Base-by-base conservation (phyloP, 169 alveolate genomes). In the Blepharisma undulans region DNA sequence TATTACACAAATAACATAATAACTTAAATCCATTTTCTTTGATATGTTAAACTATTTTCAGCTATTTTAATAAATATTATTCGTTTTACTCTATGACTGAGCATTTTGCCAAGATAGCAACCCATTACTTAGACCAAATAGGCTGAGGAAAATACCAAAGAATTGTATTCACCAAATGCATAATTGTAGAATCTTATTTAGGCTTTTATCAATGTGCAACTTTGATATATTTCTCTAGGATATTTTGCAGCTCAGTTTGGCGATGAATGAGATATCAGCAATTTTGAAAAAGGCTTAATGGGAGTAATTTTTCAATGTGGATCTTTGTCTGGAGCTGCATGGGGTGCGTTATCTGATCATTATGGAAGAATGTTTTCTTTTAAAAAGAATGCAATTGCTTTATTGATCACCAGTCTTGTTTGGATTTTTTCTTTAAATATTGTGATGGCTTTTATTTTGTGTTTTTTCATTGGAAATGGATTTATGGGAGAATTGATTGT, bases 351-450 rank as follows among this genome's bases (percentile, higher is more conserved):
- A 16, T 18, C 76, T 22, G 90, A 85, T 60, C 12, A 22, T 6
- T 66, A 85, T 30, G 79, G 84, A 19, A 22, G 90, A 29, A 85
- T 85, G 90, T 6, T 60, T n/a, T 85, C 90, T 61, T 85, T 85
- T 71, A 85, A 85, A 71, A 59, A 7, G 71, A 32, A 21, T 6
- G 86, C 12, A n/a, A 4, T 27, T 19, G 25, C 84, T 61, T 32
- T 85, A 18, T 27, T 72, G 5, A n/a, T 85, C 3, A 25, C 84
- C 4, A 25, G 25, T 5, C n/a, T 85, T 85, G 21, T 85, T 21
- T 19, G 33, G 8, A 29, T 72, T 18, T 85, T 85, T 85, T 25
- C 85, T 4, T 18, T 60, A 29, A n/a, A n/a, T n/a, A n/a, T n/a
- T n/a, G n/a, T n/a, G n/a, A n/a, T n/a, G n/a, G 22, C 71, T 27